phyloP scores from a whole-genome alignment of 148 eudicot genomes.

The Selenicereus undatus region DNA sequence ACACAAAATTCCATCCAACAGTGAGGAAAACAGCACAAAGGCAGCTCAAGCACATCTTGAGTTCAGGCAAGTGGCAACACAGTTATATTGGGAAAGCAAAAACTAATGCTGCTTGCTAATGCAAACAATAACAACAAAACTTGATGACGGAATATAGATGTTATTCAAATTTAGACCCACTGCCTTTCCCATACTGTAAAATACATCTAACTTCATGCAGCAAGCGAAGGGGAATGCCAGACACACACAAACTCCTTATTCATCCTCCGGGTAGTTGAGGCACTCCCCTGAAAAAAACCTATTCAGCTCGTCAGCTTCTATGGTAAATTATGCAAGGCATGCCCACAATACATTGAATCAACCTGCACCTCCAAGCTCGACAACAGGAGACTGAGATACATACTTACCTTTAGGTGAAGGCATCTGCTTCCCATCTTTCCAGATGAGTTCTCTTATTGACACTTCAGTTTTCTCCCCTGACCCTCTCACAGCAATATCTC shows the following conservation, averaged over 20 bases:
- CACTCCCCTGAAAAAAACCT: not conserved
- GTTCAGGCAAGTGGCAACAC: not conserved
- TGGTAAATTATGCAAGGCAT: not conserved
- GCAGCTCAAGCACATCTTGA: not conserved
- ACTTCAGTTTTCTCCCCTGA: constrained; percentile 36
- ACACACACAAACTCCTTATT: not conserved
- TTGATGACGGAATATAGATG: not conserved
- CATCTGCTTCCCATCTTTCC: constrained; percentile 46
- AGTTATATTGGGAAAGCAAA: not conserved
- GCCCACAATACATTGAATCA: not conserved
- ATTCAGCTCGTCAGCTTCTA: not conserved
- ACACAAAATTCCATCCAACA: not conserved
- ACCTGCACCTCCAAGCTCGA: constrained; percentile 7
- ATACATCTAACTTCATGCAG: not conserved
- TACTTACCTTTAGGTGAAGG: constrained; percentile 41
- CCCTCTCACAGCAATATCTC: constrained; percentile 42
- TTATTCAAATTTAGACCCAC: not conserved
- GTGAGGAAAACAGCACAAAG: not conserved
- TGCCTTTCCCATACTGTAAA: not conserved
- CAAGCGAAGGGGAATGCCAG: not conserved
- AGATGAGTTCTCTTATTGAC: constrained; percentile 44
- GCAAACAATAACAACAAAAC: too few species aligned
- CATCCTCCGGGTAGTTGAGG: not conserved
- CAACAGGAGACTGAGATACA: not conserved
- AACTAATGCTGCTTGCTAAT: not conserved